These are phyloP conservation scores for Crithidia expoeki DNA, from an alignment of 208 protist species.

Conservation along the genomic window DNA sequence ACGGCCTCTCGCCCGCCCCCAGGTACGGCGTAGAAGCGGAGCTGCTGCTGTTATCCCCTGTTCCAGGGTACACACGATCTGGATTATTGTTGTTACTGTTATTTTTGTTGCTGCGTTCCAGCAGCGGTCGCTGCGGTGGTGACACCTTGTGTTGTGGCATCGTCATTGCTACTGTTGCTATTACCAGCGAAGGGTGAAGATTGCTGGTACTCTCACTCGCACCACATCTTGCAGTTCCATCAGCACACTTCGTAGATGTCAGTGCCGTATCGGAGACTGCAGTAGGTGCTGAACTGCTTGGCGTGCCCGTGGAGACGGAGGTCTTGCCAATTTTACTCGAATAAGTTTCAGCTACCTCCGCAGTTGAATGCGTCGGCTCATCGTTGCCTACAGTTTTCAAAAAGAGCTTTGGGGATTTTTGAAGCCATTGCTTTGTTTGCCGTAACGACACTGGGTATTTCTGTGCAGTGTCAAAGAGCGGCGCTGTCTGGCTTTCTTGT, in stretches of 20 bases:
- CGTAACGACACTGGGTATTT: neutral
- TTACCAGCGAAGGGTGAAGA: neutral
- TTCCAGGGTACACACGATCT: neutral
- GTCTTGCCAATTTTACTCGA: neutral
- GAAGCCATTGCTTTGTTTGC: neutral
- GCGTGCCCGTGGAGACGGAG: neutral
- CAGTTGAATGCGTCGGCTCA: neutral
- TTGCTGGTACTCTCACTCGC: neutral
- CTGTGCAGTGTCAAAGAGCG: neutral
- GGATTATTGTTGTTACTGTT: neutral
- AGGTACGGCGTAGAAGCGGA: conserved; percentile 4
- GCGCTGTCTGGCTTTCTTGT: too few relatives aligned
- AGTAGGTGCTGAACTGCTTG: neutral
- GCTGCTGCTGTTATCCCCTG: conserved; percentile 10
- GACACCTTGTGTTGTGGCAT: neutral
- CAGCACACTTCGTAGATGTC: neutral
- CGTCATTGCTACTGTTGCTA: too few relatives aligned
- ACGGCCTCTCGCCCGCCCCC: neutral
- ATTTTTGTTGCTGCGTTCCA: neutral
- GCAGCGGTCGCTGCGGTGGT: neutral
- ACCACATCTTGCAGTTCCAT: neutral
- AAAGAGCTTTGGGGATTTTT: neutral
- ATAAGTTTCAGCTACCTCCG: neutral
- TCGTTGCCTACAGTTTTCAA: neutral
- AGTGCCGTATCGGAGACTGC: neutral